These are phyloP conservation scores for Kockovaella imperatae DNA, from an alignment of 768 basidiomycete genomes.

Conservation along the genomic window DNA sequence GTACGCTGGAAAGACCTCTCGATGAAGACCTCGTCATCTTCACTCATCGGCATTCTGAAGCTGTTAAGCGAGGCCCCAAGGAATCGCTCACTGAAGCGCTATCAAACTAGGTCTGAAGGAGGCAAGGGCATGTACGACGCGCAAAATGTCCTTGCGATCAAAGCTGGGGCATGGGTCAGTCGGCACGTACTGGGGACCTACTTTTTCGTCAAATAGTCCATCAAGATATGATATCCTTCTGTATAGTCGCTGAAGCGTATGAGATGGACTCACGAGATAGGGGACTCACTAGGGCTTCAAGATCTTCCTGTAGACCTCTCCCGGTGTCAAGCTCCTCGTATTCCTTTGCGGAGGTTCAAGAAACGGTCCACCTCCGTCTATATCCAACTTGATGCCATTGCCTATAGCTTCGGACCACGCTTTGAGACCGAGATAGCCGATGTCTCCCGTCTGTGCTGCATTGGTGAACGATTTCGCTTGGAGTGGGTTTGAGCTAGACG, in stretches of 20 bases:
- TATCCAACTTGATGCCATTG: too few relatives aligned
- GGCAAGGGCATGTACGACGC: constrained; percentile 86
- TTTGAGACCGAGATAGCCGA: too few relatives aligned
- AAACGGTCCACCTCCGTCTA: too few relatives aligned
- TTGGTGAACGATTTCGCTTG: background rate
- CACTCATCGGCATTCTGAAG: constrained; percentile 77
- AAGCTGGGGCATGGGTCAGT: constrained; percentile 52
- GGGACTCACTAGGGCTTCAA: constrained; percentile 57
- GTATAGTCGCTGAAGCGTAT: constrained; percentile 60
- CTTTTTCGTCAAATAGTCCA: constrained; percentile 73
- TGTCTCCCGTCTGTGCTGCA: constrained; percentile 1
- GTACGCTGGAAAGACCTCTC: constrained; percentile 94
- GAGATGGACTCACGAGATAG: background rate
- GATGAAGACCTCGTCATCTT: constrained; percentile 93
- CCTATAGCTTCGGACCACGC: too few relatives aligned
- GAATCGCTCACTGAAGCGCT: constrained; percentile 59
- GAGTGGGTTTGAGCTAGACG: too few relatives aligned
- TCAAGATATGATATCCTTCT: constrained; percentile 90
- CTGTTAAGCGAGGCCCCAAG: background rate
- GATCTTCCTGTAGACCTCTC: constrained; percentile 58
- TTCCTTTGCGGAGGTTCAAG: too few relatives aligned
- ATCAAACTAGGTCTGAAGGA: constrained; percentile 95
- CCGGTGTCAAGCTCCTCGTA: constrained; percentile 18
- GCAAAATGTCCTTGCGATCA: constrained; percentile 90
- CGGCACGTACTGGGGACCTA: constrained; percentile 46